Evolutionary conservation across 139 green algal genomes (phyloP).

Genomic region (Micromonas commoda): DNA sequence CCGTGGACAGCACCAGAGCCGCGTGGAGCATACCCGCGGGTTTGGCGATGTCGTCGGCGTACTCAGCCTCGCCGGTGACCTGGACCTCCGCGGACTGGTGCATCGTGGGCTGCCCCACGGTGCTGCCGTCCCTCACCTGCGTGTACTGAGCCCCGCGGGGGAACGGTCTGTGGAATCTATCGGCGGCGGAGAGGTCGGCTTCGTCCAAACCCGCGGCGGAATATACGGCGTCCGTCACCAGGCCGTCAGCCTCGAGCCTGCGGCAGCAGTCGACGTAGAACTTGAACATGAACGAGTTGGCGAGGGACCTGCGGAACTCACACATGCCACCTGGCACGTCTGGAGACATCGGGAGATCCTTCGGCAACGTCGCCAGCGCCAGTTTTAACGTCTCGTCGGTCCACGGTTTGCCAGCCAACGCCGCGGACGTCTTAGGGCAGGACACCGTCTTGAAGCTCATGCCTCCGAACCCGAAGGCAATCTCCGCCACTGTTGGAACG

Average conservation of each 20-base stretch:
- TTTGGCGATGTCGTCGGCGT: conserved; percentile 83
- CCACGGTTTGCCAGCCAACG: conserved; percentile 55
- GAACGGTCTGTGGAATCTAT: conserved; percentile 41
- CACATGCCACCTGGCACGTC: conserved; percentile 80
- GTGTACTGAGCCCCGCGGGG: conserved; percentile 80
- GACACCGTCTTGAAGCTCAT: conserved; percentile 59
- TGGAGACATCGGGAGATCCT: conserved; percentile 66
- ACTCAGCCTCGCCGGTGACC: conserved; percentile 78
- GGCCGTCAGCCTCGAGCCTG: no score
- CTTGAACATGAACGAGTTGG: conserved; percentile 88
- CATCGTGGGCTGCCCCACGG: conserved; percentile 67
- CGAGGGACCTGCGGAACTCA: conserved; percentile 79
- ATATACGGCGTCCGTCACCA: neutral
- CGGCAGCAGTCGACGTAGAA: conserved; percentile 8
- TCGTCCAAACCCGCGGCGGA: neutral
- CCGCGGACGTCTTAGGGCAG: conserved; percentile 15
- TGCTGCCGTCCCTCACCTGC: conserved; percentile 35
- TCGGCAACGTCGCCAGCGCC: conserved; percentile 54
- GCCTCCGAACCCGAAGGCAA: conserved; percentile 70
- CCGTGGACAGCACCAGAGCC: conserved; percentile 66
- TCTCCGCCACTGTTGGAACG: conserved; percentile 59
- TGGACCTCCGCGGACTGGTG: conserved; percentile 87
- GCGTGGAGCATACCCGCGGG: conserved; percentile 58
- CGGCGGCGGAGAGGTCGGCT: neutral
- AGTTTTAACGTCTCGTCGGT: conserved; percentile 48